Evolutionary conservation across 1,284 basidiomycete species (phyloP), one percentile per base, ranked within the genome.

Genomic region (Austropuccinia psidii): DNA sequence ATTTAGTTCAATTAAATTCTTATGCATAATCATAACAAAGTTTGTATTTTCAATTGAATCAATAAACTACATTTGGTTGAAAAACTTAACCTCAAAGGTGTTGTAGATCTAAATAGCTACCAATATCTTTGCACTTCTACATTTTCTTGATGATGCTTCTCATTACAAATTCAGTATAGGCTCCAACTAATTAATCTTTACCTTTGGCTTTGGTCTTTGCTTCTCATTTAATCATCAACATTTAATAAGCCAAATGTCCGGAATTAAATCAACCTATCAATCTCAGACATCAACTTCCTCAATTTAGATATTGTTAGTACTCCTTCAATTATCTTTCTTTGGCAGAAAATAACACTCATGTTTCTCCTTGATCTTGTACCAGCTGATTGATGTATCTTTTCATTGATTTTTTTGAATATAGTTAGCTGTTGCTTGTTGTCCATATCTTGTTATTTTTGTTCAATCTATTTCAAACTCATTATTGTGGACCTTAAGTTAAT

Each of bases 131-230:
- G n/a, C n/a, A n/a, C n/a, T n/a, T n/a, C n/a, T n/a, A n/a, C n/a
- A n/a, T n/a, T n/a, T n/a, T n/a, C n/a, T n/a, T n/a, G n/a, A n/a
- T n/a, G n/a, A n/a, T n/a, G n/a, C n/a, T n/a, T n/a, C n/a, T n/a
- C n/a, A n/a, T n/a, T n/a, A n/a, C n/a, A n/a, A n/a, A n/a, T n/a
- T n/a, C n/a, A n/a, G n/a, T n/a, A n/a, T n/a, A n/a, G n/a, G n/a
- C n/a, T n/a, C n/a, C n/a, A n/a, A n/a, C n/a, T n/a, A n/a, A n/a
- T n/a, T n/a, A n/a, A n/a, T n/a, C n/a, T n/a, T n/a, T n/a, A n/a
- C n/a, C n/a, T n/a, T n/a, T n/a, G n/a, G n/a, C n/a, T n/a, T 47
- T 58, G 67, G n/a, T 60, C 21, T 70, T 58, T 33, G 67, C 67
- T 45, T 70, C 67, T 35, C 54, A 55, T 27, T 37, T 50, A 17